Evolutionary conservation across 176 grass and related monocot genomes (phyloP).

Genomic region (Phoenix dactylifera): DNA sequence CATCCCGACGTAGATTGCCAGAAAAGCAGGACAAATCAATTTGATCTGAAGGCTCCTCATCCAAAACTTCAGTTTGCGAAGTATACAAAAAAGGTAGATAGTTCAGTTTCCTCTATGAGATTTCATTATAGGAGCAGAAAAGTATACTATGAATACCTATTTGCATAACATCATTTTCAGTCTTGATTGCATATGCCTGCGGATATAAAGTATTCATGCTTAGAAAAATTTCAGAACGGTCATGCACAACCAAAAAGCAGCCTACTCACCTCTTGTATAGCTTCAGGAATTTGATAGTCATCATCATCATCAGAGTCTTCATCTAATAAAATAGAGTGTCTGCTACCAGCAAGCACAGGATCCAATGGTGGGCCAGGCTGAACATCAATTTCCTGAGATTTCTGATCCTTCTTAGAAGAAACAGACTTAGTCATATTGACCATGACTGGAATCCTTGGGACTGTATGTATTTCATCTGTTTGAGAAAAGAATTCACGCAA

Average conservation of each 20-base stretch:
- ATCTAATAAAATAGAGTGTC: slow-evolving; percentile 42
- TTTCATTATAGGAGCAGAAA: slow-evolving; percentile 11
- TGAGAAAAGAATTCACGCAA: slow-evolving; percentile 92
- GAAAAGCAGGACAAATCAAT: slow-evolving; percentile 77
- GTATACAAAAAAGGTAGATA: background rate
- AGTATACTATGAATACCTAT: slow-evolving; percentile 33
- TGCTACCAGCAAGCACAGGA: slow-evolving; percentile 24
- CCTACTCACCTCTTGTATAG: slow-evolving; percentile 42
- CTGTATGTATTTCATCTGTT: slow-evolving; percentile 57
- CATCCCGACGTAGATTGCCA: slow-evolving; percentile 56
- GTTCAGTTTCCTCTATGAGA: background rate
- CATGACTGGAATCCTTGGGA: slow-evolving; percentile 77
- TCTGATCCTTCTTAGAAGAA: slow-evolving; percentile 42
- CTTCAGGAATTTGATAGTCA: slow-evolving; percentile 60
- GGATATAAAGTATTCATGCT: background rate
- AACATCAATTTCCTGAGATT: slow-evolving; percentile 21
- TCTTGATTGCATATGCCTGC: slow-evolving; percentile 39
- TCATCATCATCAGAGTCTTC: slow-evolving; percentile 94
- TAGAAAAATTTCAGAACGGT: no score
- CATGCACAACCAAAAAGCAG: slow-evolving; percentile 8
- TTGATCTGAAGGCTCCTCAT: slow-evolving; percentile 30
- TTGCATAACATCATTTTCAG: slow-evolving; percentile 40
- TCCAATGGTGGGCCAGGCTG: slow-evolving; percentile 26
- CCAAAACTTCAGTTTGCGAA: slow-evolving; percentile 10
- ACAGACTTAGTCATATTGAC: slow-evolving; percentile 30